Evolutionary conservation across 2,329 filamentous ascomycete species (phyloP).

Genomic region (Penicillium sp.): DNA sequence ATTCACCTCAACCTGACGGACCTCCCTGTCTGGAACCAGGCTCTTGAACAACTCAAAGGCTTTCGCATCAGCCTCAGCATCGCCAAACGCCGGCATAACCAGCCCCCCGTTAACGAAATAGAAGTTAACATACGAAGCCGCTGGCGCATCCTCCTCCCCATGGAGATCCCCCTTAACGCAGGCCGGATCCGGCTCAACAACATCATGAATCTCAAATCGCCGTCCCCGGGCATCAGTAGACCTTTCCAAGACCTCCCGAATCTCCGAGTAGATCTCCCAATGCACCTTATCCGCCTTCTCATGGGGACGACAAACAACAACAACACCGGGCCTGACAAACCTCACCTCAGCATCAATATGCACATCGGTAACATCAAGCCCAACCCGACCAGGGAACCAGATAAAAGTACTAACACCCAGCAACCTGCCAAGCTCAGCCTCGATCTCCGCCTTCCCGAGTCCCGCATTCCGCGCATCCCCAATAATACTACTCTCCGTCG

Average conservation of each 20-base stretch:
- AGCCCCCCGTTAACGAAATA: constrained; percentile 26
- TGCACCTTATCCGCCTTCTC: constrained; percentile 13
- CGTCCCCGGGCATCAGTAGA: constrained; percentile 21
- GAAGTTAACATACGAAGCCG: constrained; percentile 27
- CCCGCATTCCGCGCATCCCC: constrained; percentile 26
- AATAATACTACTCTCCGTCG: constrained; percentile 27
- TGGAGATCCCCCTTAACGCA: constrained; percentile 13
- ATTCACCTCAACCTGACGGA: constrained; percentile 23
- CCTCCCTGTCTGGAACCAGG: constrained; percentile 22
- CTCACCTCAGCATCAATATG: constrained; percentile 27
- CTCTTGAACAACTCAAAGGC: constrained; percentile 19
- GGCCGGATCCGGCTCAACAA: constrained; percentile 24
- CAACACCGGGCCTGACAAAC: constrained; percentile 23
- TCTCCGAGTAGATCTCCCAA: constrained; percentile 23
- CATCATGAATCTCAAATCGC: constrained; percentile 18
- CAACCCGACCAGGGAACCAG: constrained; percentile 27
- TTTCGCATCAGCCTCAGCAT: constrained; percentile 16
- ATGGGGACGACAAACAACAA: constrained; percentile 23
- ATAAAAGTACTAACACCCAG: constrained; percentile 27
- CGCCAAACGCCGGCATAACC: constrained; percentile 25
- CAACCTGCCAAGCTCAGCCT: constrained; percentile 20
- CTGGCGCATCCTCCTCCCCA: constrained; percentile 18
- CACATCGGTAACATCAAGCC: constrained; percentile 28
- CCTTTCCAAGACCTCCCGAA: constrained; percentile 14
- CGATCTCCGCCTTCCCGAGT: constrained; percentile 17